A percentile compares a stretch with the other conserved stretches of the same genome.
Evolutionary conservation across 441 rosid genomes (phyloP).

Genomic region (Manihot esculenta): DNA sequence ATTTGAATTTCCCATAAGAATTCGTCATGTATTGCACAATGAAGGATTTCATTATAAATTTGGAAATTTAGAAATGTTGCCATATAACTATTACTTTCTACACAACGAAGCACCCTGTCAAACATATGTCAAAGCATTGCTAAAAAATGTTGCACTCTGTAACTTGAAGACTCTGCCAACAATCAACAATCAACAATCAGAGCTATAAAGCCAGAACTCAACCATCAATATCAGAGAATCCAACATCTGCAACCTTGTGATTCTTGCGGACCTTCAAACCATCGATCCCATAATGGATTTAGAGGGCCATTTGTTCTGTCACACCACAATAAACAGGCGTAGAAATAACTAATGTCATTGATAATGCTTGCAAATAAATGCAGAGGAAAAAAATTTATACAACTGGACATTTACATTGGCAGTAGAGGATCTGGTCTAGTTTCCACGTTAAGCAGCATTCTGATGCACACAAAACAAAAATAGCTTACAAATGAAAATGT

Average conservation of each 20-base stretch:
- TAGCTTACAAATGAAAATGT: slow-evolving; percentile 20
- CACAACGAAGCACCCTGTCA: slow-evolving; percentile 24
- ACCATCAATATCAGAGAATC: slow-evolving; percentile 51
- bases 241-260: slow-evolving; percentile 70
- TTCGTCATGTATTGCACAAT: slow-evolving; percentile 33
- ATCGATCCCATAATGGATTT: slow-evolving; percentile 68
- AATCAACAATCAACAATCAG: slow-evolving; percentile 5
- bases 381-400: background rate
- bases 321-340: background rate
- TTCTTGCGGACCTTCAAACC: slow-evolving; percentile 81
- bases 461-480: slow-evolving; percentile 29
- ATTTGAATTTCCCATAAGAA: slow-evolving; percentile 17
- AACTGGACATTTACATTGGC: slow-evolving; percentile 43
- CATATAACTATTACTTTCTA: slow-evolving; percentile 21
- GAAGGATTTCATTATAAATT: slow-evolving; percentile 32
- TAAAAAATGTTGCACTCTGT: slow-evolving; percentile 5
- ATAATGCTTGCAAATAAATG: background rate
- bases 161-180: slow-evolving; percentile 12
- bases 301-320: slow-evolving; percentile 70
- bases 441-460: slow-evolving; percentile 61
- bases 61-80: slow-evolving; percentile 20
- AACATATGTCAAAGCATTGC: slow-evolving; percentile 10
- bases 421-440: slow-evolving; percentile 71
- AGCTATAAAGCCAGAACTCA: slow-evolving; percentile 9
- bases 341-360: background rate